phyloP scores from a whole-genome alignment of 2,329 filamentous ascomycete genomes.

The Plectosphaerella plurivora region DNA sequence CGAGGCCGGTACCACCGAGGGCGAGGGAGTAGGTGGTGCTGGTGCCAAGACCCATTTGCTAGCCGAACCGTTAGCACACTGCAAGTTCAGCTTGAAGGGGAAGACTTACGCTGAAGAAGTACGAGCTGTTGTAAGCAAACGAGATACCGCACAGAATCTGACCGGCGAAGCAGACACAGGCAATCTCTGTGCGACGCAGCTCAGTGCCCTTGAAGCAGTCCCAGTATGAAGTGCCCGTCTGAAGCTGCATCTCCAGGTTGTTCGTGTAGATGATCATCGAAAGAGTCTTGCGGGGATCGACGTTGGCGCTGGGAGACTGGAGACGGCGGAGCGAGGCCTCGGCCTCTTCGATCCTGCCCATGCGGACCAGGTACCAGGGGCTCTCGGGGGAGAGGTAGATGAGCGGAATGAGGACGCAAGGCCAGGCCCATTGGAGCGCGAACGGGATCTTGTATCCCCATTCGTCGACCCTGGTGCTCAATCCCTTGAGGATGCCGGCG shows the following conservation, averaged over 20 bases:
- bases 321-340: slow-evolving; percentile 33
- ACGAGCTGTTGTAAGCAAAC: slow-evolving; percentile 32
- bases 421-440: slow-evolving; percentile 41
- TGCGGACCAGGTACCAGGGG: slow-evolving; percentile 45
- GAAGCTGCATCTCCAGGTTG: slow-evolving; percentile 46
- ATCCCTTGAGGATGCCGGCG: slow-evolving; percentile 40
- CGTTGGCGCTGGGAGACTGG: slow-evolving; percentile 32
- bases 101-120: slow-evolving; percentile 34
- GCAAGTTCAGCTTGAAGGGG: too few relatives aligned
- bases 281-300: slow-evolving; percentile 43
- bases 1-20: slow-evolving; percentile 34
- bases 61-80: too few relatives aligned
- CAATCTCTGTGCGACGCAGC: slow-evolving; percentile 49
- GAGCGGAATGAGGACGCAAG: slow-evolving; percentile 36
- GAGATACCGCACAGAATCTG: slow-evolving; percentile 59
- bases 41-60: slow-evolving; percentile 26
- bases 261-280: slow-evolving; percentile 56
- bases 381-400: slow-evolving; percentile 44
- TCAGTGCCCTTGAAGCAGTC: slow-evolving; percentile 48
- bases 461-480: slow-evolving; percentile 31
- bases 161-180: slow-evolving; percentile 58
- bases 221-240: slow-evolving; percentile 41
- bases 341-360: slow-evolving; percentile 34
- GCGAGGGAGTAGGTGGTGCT: slow-evolving; percentile 27
- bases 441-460: slow-evolving; percentile 48